Percentiles rank a stretch among this genome's conserved stretches.
These are phyloP conservation scores for Leishmania arabica DNA, from an alignment of 208 protist genomes.

Conservation along the genomic window DNA sequence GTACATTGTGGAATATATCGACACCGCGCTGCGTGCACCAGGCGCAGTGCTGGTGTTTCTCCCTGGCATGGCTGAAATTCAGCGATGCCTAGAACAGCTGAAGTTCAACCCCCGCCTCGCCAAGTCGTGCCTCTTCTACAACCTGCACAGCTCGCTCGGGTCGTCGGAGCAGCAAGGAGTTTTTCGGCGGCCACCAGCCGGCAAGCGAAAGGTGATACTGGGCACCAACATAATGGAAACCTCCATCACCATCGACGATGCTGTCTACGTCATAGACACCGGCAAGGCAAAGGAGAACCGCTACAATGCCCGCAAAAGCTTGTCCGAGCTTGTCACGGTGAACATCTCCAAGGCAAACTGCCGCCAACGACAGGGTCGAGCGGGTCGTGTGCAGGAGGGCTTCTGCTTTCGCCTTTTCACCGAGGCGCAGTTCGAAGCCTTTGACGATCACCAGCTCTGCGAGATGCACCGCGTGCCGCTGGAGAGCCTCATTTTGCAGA, in stretches of 20 bases:
- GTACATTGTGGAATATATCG: conserved; percentile 88
- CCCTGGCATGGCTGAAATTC: conserved; percentile 95
- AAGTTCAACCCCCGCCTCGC: conserved; percentile 54
- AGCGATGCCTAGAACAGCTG: conserved; percentile 86
- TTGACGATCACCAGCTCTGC: conserved; percentile 92
- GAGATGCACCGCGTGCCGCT: conserved; percentile 97
- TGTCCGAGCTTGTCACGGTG: conserved; percentile 86
- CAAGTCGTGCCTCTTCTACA: conserved; percentile 76
- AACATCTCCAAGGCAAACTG: conserved; percentile 95
- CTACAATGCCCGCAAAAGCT: conserved; percentile 84
- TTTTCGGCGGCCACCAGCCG: conserved; percentile 85
- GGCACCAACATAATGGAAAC: conserved; percentile 99
- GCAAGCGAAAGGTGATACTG: conserved; percentile 95
- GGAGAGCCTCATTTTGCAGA: conserved; percentile 95
- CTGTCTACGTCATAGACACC: conserved; percentile 97
- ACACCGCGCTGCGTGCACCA: conserved; percentile 43
- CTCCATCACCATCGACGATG: conserved; percentile 98
- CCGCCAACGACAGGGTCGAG: conserved; percentile 95
- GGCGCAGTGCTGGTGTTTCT: conserved; percentile 97
- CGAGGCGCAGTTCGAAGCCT: conserved; percentile 71
- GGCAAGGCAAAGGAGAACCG: conserved; percentile 96
- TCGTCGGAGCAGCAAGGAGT: conserved; percentile 93
- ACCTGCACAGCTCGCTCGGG: conserved; percentile 94
- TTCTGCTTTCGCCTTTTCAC: conserved; percentile 96
- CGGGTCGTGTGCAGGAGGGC: conserved; percentile 96